phyloP scores from a whole-genome alignment of 225 moss, liverwort and hornwort species.

The Neckera pumila region DNA sequence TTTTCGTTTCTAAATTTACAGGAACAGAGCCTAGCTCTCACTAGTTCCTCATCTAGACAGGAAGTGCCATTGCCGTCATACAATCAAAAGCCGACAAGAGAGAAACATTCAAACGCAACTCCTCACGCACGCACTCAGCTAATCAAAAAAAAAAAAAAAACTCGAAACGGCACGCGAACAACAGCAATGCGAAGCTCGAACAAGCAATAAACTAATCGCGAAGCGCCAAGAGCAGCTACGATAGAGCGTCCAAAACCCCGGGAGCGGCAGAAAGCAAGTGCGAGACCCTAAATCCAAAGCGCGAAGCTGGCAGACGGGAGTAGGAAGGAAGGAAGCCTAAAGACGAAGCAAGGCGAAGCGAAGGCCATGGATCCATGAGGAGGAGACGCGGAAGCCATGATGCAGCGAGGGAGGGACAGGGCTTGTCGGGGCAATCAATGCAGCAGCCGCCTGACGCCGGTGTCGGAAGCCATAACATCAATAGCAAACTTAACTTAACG shows the following conservation, averaged over 20 bases:
- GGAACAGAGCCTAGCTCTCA: neutral
- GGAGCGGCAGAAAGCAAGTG: neutral
- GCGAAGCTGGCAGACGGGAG: neutral
- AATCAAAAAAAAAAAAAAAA: neutral
- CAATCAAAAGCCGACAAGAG: neutral
- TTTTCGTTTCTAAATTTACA: neutral
- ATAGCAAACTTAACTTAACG: neutral
- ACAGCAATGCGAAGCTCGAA: neutral
- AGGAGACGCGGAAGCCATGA: conserved; percentile 4
- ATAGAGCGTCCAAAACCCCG: neutral
- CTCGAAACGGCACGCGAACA: neutral
- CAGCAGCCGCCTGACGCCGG: neutral
- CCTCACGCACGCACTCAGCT: neutral
- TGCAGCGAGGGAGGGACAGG: neutral
- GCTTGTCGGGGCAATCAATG: conserved; percentile 27
- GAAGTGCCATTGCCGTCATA: neutral
- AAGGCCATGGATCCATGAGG: neutral
- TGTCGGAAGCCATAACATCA: neutral
- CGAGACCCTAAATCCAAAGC: neutral
- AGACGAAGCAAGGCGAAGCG: neutral
- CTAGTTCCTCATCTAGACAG: neutral
- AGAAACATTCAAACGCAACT: neutral
- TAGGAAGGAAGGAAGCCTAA: neutral
- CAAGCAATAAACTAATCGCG: neutral
- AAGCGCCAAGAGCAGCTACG: neutral